Evolutionary conservation across 805 yeast species (phyloP).

Genomic region (Yarrowia alimentaria): DNA sequence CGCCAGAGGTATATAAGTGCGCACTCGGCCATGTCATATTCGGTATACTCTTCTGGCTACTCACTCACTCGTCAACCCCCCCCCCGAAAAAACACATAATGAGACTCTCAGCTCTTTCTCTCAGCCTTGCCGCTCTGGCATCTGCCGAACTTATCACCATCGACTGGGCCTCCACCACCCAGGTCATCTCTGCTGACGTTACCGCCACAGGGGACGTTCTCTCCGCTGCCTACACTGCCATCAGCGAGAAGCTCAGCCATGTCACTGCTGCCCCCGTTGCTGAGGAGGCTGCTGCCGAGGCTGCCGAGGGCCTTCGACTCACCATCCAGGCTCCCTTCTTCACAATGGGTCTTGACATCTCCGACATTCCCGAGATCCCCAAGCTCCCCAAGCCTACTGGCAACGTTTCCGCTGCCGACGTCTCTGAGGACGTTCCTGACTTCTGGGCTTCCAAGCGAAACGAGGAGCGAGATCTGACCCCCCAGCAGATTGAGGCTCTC

Average conservation of each 20-base stretch:
- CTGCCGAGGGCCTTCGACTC: too few species aligned
- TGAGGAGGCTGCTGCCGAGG: slow-evolving; percentile 15
- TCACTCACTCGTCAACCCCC: not conserved
- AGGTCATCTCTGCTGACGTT: slow-evolving; percentile 1
- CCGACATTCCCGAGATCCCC: too few species aligned
- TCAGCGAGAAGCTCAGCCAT: slow-evolving; percentile 13
- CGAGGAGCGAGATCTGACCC: too few species aligned
- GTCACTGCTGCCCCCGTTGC: slow-evolving; percentile 14
- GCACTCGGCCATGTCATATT: too few species aligned
- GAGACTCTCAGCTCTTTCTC: slow-evolving; percentile 17
- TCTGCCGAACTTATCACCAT: slow-evolving; percentile 16
- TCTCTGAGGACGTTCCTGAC: too few species aligned
- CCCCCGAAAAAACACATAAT: slow-evolving; percentile 1
- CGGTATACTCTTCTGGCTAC: too few species aligned
- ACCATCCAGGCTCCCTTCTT: slow-evolving; percentile 23
- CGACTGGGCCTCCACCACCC: slow-evolving; percentile 11
- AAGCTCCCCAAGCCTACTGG: too few species aligned
- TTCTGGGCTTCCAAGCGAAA: too few species aligned
- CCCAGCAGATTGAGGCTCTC: too few species aligned
- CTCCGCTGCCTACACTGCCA: slow-evolving; percentile 9
- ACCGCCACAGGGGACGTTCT: slow-evolving; percentile 10
- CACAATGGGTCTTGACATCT: slow-evolving; percentile 6
- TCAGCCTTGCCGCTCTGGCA: slow-evolving; percentile 6
- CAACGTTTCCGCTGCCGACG: too few species aligned
- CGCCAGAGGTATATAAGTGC: too few species aligned